Evolutionary conservation across 1,284 basidiomycete species (phyloP), one percentile per base, ranked within the genome.

Genomic region (Amylostereum chailletii): DNA sequence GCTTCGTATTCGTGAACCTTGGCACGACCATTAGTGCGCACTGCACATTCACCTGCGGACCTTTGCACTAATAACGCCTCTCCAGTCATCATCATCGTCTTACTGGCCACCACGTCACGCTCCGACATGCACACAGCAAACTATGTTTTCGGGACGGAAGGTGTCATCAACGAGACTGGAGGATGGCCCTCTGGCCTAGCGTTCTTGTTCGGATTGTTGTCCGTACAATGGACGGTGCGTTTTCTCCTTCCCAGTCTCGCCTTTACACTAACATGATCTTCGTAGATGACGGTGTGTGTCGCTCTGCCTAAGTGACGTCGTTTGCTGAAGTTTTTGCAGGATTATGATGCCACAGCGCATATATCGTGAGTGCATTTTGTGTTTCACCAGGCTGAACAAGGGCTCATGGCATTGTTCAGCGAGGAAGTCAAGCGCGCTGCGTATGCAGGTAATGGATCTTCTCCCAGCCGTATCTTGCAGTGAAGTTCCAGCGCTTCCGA

Each of bases 391-490:
- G 5, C 30, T 19, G 0, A 43, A 33, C 42, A 30, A 40, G 44
- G 26, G 9, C 30, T 42, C 30, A 29, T 7, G 32, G 7, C 37
- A 11, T 52, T 27, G 31, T 43, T 41, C 52, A 85, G 83, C 4
- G 93, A 96, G 62, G 94, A 96, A 68, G 89, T 96, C 34, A 83
- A 81, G 60, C 78, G 88, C 46, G 93, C 94, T 6, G 88, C 92
- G 2, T 89, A 92, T 58, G 87, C 91, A 49, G 90, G 80, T 80
- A 60, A 34, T 63, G n/a, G 36, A 31, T 44, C 44, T 3, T 29
- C 29, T 34, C 37, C 26, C 11, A n/a, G 36, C 36, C 31, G 44
- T 6, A 45, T 34, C 5, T 11, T 26, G 33, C 33, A 19, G 33
- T 42, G 32, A 8, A 9, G 6, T 38, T 36, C 29, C 10, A 45